These are phyloP conservation scores for Leccinum ochraceum DNA, from an alignment of 768 basidiomycete genomes.

Conservation along the genomic window DNA sequence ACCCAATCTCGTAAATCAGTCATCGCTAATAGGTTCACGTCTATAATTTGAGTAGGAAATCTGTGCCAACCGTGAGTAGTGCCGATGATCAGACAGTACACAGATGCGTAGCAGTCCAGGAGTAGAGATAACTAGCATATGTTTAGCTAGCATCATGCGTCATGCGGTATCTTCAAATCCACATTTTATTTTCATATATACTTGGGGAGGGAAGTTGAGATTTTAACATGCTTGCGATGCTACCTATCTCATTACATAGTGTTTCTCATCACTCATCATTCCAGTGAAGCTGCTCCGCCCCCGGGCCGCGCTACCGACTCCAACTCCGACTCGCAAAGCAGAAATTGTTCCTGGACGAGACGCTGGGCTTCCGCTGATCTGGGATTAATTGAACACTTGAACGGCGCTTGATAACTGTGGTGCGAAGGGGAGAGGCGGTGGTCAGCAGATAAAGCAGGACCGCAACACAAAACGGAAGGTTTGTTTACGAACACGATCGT, in stretches of 20 bases:
- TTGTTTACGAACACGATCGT: conserved; percentile 8
- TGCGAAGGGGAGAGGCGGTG: neutral
- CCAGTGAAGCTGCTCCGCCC: neutral
- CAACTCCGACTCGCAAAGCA: neutral
- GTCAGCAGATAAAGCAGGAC: neutral
- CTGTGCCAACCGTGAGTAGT: no score
- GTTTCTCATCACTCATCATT: neutral
- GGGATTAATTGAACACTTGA: neutral
- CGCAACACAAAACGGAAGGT: neutral
- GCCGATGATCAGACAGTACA: neutral
- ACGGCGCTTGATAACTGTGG: neutral
- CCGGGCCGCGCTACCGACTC: no score
- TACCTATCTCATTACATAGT: no score
- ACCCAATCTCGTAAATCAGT: no score
- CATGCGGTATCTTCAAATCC: no score
- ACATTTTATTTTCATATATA: no score
- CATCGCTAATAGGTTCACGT: no score
- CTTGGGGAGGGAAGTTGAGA: neutral
- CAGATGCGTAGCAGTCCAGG: no score
- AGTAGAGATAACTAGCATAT: neutral
- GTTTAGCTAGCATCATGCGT: no score
- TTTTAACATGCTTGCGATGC: neutral
- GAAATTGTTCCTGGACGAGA: neutral
- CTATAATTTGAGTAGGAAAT: no score
- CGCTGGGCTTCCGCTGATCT: neutral